Evolutionary conservation across 139 green algal species (phyloP).

Genomic region (Eudorina sp.): DNA sequence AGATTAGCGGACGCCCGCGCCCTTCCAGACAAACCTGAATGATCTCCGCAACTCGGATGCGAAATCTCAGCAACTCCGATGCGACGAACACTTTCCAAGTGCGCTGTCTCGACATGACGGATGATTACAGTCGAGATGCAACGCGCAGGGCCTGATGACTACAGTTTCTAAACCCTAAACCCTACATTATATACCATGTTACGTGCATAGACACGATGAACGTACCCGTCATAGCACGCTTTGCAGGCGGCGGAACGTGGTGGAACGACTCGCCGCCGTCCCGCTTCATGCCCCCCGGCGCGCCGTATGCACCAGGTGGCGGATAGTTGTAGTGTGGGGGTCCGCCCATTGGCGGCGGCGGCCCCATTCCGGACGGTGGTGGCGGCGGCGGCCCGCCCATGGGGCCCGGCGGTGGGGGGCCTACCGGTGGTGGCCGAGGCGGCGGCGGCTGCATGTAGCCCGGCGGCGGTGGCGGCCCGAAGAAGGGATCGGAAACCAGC

Average conservation of each 20-base stretch:
- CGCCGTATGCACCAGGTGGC: background rate
- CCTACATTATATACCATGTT: no score
- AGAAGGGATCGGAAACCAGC: background rate
- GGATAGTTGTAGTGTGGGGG: constrained; percentile 1
- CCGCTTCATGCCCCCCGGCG: background rate
- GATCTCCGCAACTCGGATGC: no score
- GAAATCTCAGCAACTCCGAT: no score
- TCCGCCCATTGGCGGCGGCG: background rate
- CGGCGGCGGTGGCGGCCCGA: constrained; percentile 16
- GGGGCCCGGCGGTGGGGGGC: background rate
- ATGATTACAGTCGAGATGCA: no score
- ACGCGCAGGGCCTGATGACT: no score
- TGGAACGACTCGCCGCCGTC: constrained; percentile 24
- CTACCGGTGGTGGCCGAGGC: background rate
- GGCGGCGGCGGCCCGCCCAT: background rate
- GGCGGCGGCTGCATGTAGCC: constrained; percentile 7
- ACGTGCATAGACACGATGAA: no score
- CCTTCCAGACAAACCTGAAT: no score
- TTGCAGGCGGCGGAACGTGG: constrained; percentile 26
- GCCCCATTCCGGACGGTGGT: background rate
- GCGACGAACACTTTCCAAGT: no score
- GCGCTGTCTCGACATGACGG: no score
- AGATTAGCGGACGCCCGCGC: no score
- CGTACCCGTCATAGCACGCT: constrained; percentile 19
- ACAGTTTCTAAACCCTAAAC: no score